Base-by-base conservation (phyloP, 192 early-diverging fungal species). In the Backusella morwellensis region DNA sequence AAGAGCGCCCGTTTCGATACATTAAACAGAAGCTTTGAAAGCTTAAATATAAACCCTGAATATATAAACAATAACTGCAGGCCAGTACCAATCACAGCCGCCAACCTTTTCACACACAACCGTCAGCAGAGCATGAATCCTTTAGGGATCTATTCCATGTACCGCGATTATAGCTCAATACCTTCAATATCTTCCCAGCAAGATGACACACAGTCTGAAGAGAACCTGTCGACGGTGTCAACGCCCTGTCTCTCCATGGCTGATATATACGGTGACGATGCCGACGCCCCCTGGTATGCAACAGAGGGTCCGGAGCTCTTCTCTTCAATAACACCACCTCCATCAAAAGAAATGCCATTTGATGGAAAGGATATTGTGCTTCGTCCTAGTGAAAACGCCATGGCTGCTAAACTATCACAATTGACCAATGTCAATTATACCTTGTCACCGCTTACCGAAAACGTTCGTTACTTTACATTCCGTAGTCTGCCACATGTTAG, bases 331-430 rank as follows among this genome's bases (percentile, higher is more conserved):
- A 42, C 70, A 1, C 72, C 66, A 1, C 21, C 21, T 41, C 17
- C 66, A 17, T 29, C 50, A 50, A 54, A 38, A 11, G 41, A 68
- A 15, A 36, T 72, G 8, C 56, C 70, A 44, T 23, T 29, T 40
- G 40, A 72, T 32, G 44, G 29, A 19, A 72, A 83, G 42, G 79
- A 77, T n/a, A 85, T 92, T 29, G 81, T 92, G 7, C 74, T 95
- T n/a, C 81, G 89, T 38, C 93, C 93, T n/a, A 83, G 90, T 14
- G 88, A 95, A 82, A 91, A 95, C 79, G 86, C 91, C 2, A 86
- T 94, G n/a, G 92, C 96, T 6, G 96, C 95, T 3, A 93, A 96
- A 77, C 85, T 98, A 40, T 95, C 95, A 0, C 92, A 91, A 68
- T 84, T 98, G 72, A 91, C 95, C 85, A 87, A 84, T 56, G 88